phyloP scores from a whole-genome alignment of 805 yeast species.

The Ogataea paraovalis region DNA sequence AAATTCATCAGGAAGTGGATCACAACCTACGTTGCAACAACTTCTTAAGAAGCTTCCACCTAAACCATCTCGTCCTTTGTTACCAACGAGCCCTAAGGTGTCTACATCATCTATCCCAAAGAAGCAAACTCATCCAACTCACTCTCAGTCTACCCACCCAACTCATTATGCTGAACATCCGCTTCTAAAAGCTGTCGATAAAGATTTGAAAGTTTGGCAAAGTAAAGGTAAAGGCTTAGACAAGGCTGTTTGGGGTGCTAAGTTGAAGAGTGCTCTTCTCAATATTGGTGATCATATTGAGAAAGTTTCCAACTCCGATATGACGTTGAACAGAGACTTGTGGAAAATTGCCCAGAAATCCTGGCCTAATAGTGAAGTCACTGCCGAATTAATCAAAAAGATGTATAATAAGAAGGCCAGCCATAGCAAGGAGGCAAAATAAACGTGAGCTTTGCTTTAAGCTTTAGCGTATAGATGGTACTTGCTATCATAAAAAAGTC shows the following conservation, averaged over 20 bases:
- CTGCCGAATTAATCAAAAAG: constrained; percentile 27
- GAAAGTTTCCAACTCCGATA: constrained; percentile 17
- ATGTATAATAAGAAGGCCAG: constrained; percentile 30
- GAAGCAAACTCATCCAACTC: constrained; percentile 10
- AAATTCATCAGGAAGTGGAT: constrained; percentile 1
- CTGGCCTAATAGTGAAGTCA: constrained; percentile 33
- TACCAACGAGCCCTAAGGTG: neutral
- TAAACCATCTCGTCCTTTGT: constrained; percentile 6
- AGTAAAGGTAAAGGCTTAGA: constrained; percentile 31
- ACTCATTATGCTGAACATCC: constrained; percentile 15
- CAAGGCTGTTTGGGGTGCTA: constrained; percentile 29
- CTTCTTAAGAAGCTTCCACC: constrained; percentile 16
- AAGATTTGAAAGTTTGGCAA: constrained; percentile 29
- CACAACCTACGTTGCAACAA: constrained; percentile 21
- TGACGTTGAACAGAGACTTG: constrained; percentile 22
- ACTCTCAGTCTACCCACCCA: constrained; percentile 6
- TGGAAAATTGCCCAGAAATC: constrained; percentile 31
- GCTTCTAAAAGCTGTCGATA: constrained; percentile 25
- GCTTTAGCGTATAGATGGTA: neutral
- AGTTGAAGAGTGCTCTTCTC: constrained; percentile 26
- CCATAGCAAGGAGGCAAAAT: constrained; percentile 4
- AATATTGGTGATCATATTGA: constrained; percentile 31
- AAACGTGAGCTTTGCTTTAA: neutral
- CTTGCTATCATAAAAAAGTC: neutral
- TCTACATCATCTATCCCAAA: constrained; percentile 1